Percentiles rank a stretch among this genome's conserved stretches.
Conservation (phyloP, 2,329 filamentous ascomycete genomes). For the Cadophora sp. region DNA sequence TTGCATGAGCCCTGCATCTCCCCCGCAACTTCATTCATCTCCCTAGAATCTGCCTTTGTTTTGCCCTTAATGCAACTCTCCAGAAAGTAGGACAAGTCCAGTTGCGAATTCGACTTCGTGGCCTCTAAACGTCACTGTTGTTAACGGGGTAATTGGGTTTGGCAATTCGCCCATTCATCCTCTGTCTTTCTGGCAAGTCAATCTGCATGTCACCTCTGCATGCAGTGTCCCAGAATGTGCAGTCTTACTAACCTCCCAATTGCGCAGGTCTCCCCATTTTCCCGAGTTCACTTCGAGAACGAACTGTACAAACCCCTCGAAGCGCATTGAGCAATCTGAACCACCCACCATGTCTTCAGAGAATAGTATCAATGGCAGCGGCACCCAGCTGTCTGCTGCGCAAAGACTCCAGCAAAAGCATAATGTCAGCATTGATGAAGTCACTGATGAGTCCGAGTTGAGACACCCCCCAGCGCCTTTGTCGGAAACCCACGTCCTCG, state of each 20-base stretch:
- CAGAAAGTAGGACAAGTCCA: slow-evolving; percentile 33
- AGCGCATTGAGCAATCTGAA: background rate
- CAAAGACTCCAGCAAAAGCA: slow-evolving; percentile 72
- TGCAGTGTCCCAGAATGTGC: background rate
- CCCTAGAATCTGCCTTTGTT: slow-evolving; percentile 22
- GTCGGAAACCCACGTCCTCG: slow-evolving; percentile 44
- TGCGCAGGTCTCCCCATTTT: slow-evolving; percentile 17
- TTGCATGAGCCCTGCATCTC: slow-evolving; percentile 31
- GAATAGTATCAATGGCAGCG: slow-evolving; percentile 36
- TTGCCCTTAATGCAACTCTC: slow-evolving; percentile 40
- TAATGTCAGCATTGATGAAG: slow-evolving; percentile 79
- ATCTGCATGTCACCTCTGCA: background rate
- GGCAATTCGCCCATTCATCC: slow-evolving; percentile 23
- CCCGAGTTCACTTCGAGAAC: slow-evolving; percentile 6
- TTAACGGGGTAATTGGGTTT: slow-evolving; percentile 23
- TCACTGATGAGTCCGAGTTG: slow-evolving; percentile 80
- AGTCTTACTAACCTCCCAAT: slow-evolving; percentile 16
- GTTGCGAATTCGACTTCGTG: slow-evolving; percentile 37
- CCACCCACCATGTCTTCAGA: slow-evolving; percentile 39
- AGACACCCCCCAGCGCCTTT: slow-evolving; percentile 60
- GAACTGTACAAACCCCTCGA: background rate
- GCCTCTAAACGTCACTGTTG: slow-evolving; percentile 35
- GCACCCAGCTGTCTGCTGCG: slow-evolving; percentile 36
- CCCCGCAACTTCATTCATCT: slow-evolving; percentile 17
- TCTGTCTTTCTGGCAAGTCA: slow-evolving; percentile 30